Percentiles rank a stretch among this genome's conserved stretches.
These are phyloP conservation scores for Ustilago lituana DNA, from an alignment of 1,284 basidiomycete species.

Conservation along the genomic window DNA sequence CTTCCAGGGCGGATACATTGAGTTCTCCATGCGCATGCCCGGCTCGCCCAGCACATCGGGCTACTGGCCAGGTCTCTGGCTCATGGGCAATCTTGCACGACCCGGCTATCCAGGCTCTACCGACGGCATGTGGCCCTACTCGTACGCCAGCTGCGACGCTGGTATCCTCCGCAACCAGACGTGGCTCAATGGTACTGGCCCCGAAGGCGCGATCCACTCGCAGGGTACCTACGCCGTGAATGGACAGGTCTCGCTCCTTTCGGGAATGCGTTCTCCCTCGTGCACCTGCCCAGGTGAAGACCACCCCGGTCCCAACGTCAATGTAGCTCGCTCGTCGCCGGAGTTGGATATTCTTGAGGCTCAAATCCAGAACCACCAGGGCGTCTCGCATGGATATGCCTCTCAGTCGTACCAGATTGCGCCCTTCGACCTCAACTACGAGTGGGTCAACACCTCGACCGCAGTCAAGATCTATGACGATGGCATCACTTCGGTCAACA, in stretches of 20 bases:
- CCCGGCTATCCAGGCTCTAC: conserved; percentile 65
- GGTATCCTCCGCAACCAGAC: conserved; percentile 63
- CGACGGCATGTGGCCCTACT: conserved; percentile 68
- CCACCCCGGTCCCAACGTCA: conserved; percentile 60
- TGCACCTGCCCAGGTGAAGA: conserved; percentile 64
- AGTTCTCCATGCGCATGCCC: conserved; percentile 58
- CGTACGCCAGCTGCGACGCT: conserved; percentile 66
- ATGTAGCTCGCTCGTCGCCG: conserved; percentile 65
- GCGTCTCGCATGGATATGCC: conserved; percentile 49
- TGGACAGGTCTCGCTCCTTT: conserved; percentile 36
- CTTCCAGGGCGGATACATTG: conserved; percentile 66
- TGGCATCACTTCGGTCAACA: conserved; percentile 50
- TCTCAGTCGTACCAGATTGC: conserved; percentile 66
- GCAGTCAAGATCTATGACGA: conserved; percentile 48
- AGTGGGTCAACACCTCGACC: conserved; percentile 49
- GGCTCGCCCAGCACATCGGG: conserved; percentile 65
- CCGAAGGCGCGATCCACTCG: conserved; percentile 45
- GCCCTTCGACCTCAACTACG: conserved; percentile 62
- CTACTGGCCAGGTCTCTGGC: conserved; percentile 70
- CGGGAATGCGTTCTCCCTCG: conserved; percentile 41
- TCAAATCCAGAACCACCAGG: conserved; percentile 71
- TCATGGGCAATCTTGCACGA: conserved; percentile 63
- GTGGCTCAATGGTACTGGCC: conserved; percentile 51
- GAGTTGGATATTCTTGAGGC: conserved; percentile 67
- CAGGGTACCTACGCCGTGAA: conserved; percentile 30